Evolutionary conservation across 352 stramenopile species (phyloP).

Genomic region (Globisporangium okanoganense): DNA sequence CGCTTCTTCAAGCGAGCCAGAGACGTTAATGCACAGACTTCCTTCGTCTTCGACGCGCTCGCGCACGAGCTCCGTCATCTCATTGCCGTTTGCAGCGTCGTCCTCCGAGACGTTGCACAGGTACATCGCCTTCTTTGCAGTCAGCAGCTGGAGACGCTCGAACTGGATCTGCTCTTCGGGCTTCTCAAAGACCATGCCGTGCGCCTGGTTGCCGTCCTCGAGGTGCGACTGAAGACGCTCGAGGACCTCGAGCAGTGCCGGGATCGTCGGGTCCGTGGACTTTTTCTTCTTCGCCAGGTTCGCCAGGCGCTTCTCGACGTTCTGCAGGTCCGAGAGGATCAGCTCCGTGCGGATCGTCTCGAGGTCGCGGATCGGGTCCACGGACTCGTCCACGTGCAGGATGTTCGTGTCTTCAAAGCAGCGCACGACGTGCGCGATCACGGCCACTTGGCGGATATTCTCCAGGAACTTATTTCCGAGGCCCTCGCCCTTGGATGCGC

Average conservation of each 20-base stretch:
- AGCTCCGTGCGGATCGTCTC: conserved; percentile 98
- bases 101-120: conserved; percentile 96
- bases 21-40: conserved; percentile 70
- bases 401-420: conserved; percentile 99
- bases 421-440: conserved; percentile 90
- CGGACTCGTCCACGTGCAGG: conserved; percentile 94
- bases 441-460: conserved; percentile 82
- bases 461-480: conserved; percentile 87
- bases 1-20: conserved; percentile 72
- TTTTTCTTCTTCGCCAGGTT: conserved; percentile 83
- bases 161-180: conserved; percentile 86
- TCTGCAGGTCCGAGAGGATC: conserved; percentile 88
- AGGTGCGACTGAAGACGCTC: conserved; percentile 67
- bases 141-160: conserved; percentile 80
- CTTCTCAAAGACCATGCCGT: conserved; percentile 54
- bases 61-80: conserved; percentile 84
- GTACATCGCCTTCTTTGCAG: conserved; percentile 96
- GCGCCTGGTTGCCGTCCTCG: conserved; percentile 76
- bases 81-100: conserved; percentile 92
- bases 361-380: conserved; percentile 96
- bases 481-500: conserved; percentile 76
- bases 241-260: conserved; percentile 50
- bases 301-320: conserved; percentile 60
- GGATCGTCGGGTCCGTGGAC: conserved; percentile 52
- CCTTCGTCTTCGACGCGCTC: conserved; percentile 65